Conservation (phyloP, 345 rosid genomes). For the Geranium rotundifolium region DNA sequence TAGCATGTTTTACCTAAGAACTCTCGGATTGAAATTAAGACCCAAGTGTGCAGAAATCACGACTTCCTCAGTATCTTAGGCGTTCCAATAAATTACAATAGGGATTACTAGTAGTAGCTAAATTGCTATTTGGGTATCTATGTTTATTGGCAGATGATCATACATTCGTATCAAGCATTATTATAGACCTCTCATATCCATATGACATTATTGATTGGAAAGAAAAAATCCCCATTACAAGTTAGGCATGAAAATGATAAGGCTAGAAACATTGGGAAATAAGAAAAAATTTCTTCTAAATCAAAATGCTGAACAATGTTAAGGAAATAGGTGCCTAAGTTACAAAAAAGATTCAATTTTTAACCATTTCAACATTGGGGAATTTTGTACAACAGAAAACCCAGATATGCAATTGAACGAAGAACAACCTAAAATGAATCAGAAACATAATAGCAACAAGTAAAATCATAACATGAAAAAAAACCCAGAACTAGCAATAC, state of each 20-base stretch:
- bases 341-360: neutral
- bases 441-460: neutral
- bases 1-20: too few species aligned
- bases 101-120: too few species aligned
- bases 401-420: neutral
- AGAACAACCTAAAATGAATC: neutral
- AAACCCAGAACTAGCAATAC: constrained; percentile 17
- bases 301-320: too few species aligned
- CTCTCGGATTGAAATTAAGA: too few species aligned
- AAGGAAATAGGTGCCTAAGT: neutral
- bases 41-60: too few species aligned
- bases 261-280: neutral
- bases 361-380: too few species aligned
- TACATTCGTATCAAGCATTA: neutral
- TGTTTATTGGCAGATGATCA: too few species aligned
- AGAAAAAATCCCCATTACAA: neutral
- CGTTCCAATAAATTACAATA: too few species aligned
- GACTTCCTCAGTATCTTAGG: too few species aligned
- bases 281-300: neutral
- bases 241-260: neutral
- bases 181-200: neutral
- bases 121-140: too few species aligned
- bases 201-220: neutral
- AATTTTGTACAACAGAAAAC: neutral
- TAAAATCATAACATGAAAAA: neutral